Base-by-base conservation (phyloP, 1,139 yeast genomes). In the Fermentozyma sake region DNA sequence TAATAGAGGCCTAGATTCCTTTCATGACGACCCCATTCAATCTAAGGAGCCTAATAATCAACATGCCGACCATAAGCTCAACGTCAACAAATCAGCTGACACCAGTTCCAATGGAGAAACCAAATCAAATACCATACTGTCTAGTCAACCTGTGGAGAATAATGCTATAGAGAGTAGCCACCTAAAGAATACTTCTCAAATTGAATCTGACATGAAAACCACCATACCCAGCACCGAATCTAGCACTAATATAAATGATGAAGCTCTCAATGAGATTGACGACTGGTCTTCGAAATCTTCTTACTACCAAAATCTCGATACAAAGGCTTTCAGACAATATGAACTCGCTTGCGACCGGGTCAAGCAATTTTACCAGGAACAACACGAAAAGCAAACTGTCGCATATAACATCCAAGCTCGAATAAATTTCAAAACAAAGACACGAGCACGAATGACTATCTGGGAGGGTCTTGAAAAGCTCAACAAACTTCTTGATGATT, bases 381-480 rank as follows among this genome's bases (percentile, higher is more conserved):
- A 79, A 44, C 87, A 79, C 43, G 73, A 64, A 31, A 72, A 72
- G 38, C 87, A 79, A 50, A 79, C 87, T 0, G 84, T 79, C 16
- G 84, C 84, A 0, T 79, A 76, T 48, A 79, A 79, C 42, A 64
- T 79, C 18, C 83, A 79, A 45, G 86, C 86, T 0, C 53, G 87
- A 19, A 76, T 79, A 26, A 77, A 78, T 48, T 79, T 79, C 57
- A 79, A 79, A 46, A 72, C 85, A 3, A 76, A 78, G 44, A 57
- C 64, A 7, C 51, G 87, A 38, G 86, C 82, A 20, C 61, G 67
- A 31, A 76, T 79, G 83, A 60, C 82, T 0, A 68, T 79, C 5
- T 79, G 87, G 87, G 84, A 77, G 33, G 87, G 85, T 0, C 49
- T 79, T 14, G 74, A 74, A 33, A 73, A 72, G 37, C 57, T 79